A percentile compares a stretch with the other conserved stretches of the same genome.
Conservation (phyloP, 148 eudicot species). For the Amaranthus hypochondriacus region DNA sequence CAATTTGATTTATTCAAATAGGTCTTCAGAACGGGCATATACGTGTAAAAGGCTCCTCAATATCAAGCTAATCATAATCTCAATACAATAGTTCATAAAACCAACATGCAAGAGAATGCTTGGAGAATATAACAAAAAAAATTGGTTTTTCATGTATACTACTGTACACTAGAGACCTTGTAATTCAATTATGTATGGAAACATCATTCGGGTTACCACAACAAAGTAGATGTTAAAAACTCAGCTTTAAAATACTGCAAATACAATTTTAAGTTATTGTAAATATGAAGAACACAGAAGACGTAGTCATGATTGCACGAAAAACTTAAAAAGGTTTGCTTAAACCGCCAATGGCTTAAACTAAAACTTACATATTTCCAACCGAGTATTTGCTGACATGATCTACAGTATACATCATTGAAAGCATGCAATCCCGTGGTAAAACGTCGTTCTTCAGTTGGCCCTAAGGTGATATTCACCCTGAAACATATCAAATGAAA, state of each 20-base stretch:
- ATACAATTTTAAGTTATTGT: not conserved
- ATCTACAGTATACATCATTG: constrained; percentile 24
- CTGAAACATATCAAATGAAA: constrained; percentile 2
- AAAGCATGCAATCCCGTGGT: constrained; percentile 21
- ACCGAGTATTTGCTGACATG: constrained; percentile 21
- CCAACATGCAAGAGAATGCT: not conserved
- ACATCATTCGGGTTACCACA: not conserved
- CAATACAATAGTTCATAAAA: not conserved
- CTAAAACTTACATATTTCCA: constrained; percentile 22
- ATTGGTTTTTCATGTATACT: too few species aligned
- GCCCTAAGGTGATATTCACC: constrained; percentile 18
- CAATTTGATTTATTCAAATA: too few species aligned
- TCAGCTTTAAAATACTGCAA: not conserved
- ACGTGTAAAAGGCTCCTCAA: not conserved
- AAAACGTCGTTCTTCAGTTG: constrained; percentile 17
- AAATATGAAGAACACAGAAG: not conserved
- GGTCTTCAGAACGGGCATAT: too few species aligned
- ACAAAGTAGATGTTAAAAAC: not conserved
- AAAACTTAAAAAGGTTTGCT: not conserved
- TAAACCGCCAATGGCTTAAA: not conserved
- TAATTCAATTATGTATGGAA: not conserved
- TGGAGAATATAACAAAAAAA: too few species aligned
- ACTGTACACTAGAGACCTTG: not conserved
- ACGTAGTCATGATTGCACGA: not conserved
- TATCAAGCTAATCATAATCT: not conserved